Evolutionary conservation across 2,329 filamentous ascomycete species (phyloP).

Genomic region (Zasmidium angulare): DNA sequence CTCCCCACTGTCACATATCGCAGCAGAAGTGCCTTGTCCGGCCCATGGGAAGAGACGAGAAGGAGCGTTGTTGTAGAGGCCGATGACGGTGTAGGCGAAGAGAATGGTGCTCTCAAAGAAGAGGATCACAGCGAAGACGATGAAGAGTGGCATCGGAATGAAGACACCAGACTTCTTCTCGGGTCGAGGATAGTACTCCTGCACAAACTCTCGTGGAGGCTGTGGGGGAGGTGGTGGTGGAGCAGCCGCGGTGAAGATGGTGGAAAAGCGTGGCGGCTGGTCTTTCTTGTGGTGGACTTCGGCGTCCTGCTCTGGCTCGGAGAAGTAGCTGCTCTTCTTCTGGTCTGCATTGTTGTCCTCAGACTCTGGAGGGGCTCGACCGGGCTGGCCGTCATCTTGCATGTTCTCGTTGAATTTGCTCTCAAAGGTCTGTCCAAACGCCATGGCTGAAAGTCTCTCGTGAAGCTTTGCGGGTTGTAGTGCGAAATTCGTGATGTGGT

Average conservation of each 20-base stretch:
- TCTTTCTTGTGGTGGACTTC: conserved; percentile 30
- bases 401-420: conserved; percentile 35
- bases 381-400: conserved; percentile 24
- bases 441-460: conserved; percentile 18
- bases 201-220: conserved; percentile 22
- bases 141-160: conserved; percentile 34
- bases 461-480: neutral
- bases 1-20: conserved; percentile 18
- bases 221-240: conserved; percentile 17
- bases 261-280: conserved; percentile 34
- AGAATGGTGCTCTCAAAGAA: conserved; percentile 37
- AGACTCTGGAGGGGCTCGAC: conserved; percentile 21
- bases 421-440: conserved; percentile 34
- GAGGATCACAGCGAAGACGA: conserved; percentile 33
- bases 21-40: conserved; percentile 12
- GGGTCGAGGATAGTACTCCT: conserved; percentile 28
- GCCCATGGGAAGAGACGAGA: conserved; percentile 27
- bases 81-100: conserved; percentile 40
- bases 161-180: conserved; percentile 32
- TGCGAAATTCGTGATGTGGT: neutral
- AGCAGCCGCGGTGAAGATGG: conserved; percentile 27
- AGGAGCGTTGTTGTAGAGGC: conserved; percentile 37
- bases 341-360: conserved; percentile 18
- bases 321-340: conserved; percentile 11
- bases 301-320: conserved; percentile 15